Conservation (phyloP, 192 early-diverging fungal genomes). For the Phycomyces nitens region DNA sequence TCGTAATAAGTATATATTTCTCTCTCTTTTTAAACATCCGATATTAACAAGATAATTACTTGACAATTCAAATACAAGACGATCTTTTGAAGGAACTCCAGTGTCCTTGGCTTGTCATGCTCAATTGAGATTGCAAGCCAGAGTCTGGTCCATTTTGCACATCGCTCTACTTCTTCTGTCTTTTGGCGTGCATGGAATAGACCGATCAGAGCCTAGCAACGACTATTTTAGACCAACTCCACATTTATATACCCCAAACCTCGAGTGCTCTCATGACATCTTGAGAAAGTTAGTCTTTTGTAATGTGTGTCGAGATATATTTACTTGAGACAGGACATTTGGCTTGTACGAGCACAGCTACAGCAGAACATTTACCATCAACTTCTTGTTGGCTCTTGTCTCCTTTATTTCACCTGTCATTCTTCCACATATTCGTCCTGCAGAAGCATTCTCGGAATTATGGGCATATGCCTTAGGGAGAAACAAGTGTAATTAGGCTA, state of each 20-base stretch:
- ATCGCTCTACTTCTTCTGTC: not conserved
- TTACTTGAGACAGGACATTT: too few species aligned
- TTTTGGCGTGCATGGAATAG: not conserved
- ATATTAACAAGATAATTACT: too few species aligned
- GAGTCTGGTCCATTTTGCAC: not conserved
- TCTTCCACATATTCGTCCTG: constrained; percentile 2
- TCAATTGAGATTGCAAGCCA: not conserved
- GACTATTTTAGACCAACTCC: too few species aligned
- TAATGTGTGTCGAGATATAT: too few species aligned
- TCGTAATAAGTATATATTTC: too few species aligned
- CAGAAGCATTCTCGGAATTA: not conserved
- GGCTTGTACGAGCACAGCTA: too few species aligned
- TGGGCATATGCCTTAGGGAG: not conserved
- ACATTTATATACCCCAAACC: too few species aligned
- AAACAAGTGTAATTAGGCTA: not conserved
- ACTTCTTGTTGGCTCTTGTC: not conserved
- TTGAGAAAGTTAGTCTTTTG: too few species aligned
- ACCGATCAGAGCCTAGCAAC: not conserved
- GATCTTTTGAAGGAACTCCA: not conserved
- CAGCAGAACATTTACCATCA: too few species aligned
- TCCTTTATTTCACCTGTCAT: not conserved
- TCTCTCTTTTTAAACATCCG: too few species aligned
- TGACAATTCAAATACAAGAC: not conserved
- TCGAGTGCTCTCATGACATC: too few species aligned
- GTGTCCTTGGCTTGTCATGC: not conserved